phyloP scores from a whole-genome alignment of 1,284 basidiomycete genomes.

The Ganoderma lingzhi region DNA sequence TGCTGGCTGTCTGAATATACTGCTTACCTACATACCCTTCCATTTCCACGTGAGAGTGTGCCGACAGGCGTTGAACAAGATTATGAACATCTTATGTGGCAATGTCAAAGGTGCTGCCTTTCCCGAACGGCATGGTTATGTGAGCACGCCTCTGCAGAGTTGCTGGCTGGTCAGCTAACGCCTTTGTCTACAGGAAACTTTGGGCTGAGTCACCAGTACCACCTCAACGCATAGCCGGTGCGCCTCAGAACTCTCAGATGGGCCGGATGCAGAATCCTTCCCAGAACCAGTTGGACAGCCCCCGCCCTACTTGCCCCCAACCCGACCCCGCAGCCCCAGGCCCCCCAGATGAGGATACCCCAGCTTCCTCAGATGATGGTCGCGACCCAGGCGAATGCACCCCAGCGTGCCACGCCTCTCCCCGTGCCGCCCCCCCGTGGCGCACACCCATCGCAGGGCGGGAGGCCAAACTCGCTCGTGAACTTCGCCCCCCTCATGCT shows the following conservation, averaged over 20 bases:
- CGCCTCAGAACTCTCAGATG: conserved; percentile 24
- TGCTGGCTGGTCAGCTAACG: not conserved
- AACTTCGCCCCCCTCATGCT: conserved; percentile 11
- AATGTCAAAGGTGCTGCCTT: not conserved
- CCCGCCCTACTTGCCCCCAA: conserved; percentile 19
- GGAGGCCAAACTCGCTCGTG: conserved; percentile 19
- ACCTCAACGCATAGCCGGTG: conserved; percentile 21
- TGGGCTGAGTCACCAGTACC: conserved; percentile 24
- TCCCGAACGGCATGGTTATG: conserved; percentile 20
- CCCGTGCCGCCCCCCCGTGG: conserved; percentile 23
- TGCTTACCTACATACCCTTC: too few species aligned
- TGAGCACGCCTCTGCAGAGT: conserved; percentile 8
- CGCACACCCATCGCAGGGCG: conserved; percentile 23
- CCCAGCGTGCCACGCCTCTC: conserved; percentile 27
- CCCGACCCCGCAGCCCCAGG: conserved; percentile 23
- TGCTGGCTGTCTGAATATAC: too few species aligned
- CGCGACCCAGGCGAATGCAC: conserved; percentile 23
- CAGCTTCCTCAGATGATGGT: conserved; percentile 30
- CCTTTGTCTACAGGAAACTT: conserved; percentile 17
- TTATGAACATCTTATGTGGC: conserved; percentile 6
- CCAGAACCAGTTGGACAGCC: conserved; percentile 25
- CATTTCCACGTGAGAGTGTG: conserved; percentile 13
- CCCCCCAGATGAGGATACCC: conserved; percentile 27
- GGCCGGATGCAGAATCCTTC: conserved; percentile 26
- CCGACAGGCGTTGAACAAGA: conserved; percentile 7